Percentiles rank a stretch among this genome's conserved stretches.
Conservation (phyloP, 805 yeast genomes). For the Metschnikowia chrysomelidarum region DNA sequence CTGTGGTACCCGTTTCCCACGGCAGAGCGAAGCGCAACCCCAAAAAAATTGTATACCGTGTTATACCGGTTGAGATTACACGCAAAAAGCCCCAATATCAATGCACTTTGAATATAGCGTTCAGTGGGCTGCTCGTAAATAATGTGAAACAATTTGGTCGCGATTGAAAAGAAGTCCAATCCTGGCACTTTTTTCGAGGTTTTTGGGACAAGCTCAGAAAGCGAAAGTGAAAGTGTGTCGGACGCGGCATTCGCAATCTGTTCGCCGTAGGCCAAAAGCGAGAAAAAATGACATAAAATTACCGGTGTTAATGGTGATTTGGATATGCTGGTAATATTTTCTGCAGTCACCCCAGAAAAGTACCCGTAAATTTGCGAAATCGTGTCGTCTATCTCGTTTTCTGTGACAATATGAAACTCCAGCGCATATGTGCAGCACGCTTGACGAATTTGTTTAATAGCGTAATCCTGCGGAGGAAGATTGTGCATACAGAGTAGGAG, state of each 20-base stretch:
- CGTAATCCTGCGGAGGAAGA: slow-evolving; percentile 27
- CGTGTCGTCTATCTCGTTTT: slow-evolving; percentile 17
- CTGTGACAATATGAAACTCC: slow-evolving; percentile 37
- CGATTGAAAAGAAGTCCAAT: slow-evolving; percentile 30
- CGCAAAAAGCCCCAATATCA: slow-evolving; percentile 35
- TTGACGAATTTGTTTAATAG: slow-evolving; percentile 23
- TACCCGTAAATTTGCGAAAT: slow-evolving; percentile 18
- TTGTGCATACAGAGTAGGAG: slow-evolving; percentile 20
- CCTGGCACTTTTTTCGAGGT: slow-evolving; percentile 28
- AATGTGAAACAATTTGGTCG: slow-evolving; percentile 32
- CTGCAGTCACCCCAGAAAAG: slow-evolving; percentile 4
- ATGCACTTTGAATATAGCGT: slow-evolving; percentile 35
- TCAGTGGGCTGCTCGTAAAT: slow-evolving; percentile 30
- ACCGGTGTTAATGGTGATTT: slow-evolving; percentile 15
- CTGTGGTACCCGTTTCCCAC: slow-evolving; percentile 40
- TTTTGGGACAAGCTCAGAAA: slow-evolving; percentile 7
- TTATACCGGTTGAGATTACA: slow-evolving; percentile 37
- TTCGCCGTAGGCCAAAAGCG: slow-evolving; percentile 38
- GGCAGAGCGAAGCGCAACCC: slow-evolving; percentile 39
- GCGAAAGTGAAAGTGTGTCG: slow-evolving; percentile 12
- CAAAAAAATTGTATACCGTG: slow-evolving; percentile 39
- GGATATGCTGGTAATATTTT: slow-evolving; percentile 4
- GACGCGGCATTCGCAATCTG: slow-evolving; percentile 24
- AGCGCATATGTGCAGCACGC: slow-evolving; percentile 31
- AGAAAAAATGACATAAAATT: slow-evolving; percentile 32